These are phyloP conservation scores for Coffea eugenioides DNA, from an alignment of 257 asterid species.

Conservation along the genomic window DNA sequence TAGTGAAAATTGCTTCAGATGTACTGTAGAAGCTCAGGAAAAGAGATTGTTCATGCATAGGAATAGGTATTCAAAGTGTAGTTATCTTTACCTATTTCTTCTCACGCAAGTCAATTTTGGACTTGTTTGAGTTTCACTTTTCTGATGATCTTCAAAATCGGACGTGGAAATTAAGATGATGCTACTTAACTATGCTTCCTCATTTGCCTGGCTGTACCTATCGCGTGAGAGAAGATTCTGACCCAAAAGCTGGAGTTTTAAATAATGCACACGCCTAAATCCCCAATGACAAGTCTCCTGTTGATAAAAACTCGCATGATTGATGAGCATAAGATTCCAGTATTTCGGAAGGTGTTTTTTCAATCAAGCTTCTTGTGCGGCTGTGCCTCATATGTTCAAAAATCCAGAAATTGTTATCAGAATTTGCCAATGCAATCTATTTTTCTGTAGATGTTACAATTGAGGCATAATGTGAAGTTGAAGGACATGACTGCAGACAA, in stretches of 20 bases:
- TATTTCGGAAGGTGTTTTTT: constrained; percentile 53
- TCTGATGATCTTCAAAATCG: constrained; percentile 20
- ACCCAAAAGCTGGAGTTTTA: constrained; percentile 63
- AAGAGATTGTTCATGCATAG: constrained; percentile 78
- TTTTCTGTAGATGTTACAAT: constrained; percentile 80
- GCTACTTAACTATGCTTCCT: constrained; percentile 29
- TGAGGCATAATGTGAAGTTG: constrained; percentile 67
- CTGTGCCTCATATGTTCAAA: constrained; percentile 18
- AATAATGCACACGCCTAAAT: constrained; percentile 41
- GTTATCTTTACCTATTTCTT: not conserved
- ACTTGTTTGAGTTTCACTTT: constrained; percentile 12
- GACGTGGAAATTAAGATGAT: constrained; percentile 86
- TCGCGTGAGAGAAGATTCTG: constrained; percentile 65
- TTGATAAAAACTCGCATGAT: constrained; percentile 43
- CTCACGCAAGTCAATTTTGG: constrained; percentile 1
- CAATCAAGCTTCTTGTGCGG: constrained; percentile 39
- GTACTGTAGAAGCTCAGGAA: constrained; percentile 79
- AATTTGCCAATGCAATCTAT: constrained; percentile 38
- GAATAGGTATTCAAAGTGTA: constrained; percentile 54
- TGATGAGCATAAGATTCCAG: constrained; percentile 65
- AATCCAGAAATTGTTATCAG: constrained; percentile 18
- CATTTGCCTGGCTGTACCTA: constrained; percentile 84
- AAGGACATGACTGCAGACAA: constrained; percentile 65
- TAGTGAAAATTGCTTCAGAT: constrained; percentile 74
- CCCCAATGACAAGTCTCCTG: constrained; percentile 43